Conservation (phyloP, 352 stramenopile species). For the Achlya hypogyna region DNA sequence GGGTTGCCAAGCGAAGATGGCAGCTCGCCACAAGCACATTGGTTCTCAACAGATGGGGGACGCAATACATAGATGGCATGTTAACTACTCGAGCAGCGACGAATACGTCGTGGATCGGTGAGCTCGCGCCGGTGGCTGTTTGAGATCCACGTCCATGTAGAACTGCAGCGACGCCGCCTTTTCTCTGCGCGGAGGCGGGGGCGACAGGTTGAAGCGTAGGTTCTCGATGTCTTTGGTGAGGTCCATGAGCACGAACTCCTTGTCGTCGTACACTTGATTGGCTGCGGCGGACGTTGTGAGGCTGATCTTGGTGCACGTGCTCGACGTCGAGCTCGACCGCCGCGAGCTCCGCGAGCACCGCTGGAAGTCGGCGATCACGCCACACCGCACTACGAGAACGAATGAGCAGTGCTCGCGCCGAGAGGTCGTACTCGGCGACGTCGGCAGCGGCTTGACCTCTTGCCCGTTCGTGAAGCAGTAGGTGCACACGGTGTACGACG, state of each 20-base stretch:
- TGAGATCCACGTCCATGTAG: conserved; percentile 2
- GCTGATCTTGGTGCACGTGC: not conserved
- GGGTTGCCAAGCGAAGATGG: too few relatives aligned
- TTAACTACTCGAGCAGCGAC: not conserved
- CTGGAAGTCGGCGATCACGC: not conserved
- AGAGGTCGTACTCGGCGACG: not conserved
- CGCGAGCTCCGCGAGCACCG: not conserved
- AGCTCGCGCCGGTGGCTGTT: not conserved
- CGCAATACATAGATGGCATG: not conserved
- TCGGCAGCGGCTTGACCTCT: not conserved
- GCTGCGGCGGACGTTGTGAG: not conserved
- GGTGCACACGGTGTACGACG: not conserved
- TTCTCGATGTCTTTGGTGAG: conserved; percentile 6
- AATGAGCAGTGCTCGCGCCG: not conserved
- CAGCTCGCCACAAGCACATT: too few relatives aligned
- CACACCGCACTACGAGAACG: not conserved
- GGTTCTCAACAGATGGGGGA: too few relatives aligned
- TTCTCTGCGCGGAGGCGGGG: not conserved
- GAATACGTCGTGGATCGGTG: not conserved
- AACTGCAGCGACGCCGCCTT: not conserved
- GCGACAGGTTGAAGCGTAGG: not conserved
- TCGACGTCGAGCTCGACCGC: not conserved
- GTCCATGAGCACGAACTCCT: not conserved
- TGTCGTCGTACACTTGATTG: not conserved
- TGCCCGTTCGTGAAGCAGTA: not conserved